Percentiles rank a stretch among this genome's conserved stretches.
Conservation (phyloP, 2,329 filamentous ascomycete species). For the Coniochaeta sp. region DNA sequence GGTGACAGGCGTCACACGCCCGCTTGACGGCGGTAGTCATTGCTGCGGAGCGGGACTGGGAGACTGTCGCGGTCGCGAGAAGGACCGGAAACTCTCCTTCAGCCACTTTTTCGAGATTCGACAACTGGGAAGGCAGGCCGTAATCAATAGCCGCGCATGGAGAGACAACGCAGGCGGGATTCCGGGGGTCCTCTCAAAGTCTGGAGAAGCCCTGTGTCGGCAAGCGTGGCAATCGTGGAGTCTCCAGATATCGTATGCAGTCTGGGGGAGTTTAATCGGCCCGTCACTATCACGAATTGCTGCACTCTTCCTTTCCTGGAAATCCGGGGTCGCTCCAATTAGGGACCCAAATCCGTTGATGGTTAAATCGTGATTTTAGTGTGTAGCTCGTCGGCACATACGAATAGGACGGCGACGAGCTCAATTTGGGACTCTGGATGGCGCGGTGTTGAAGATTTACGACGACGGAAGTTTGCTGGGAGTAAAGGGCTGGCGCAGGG, state of each 20-base stretch:
- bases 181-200: neutral
- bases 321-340: neutral
- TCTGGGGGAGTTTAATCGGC: slow-evolving; percentile 5
- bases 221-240: slow-evolving; percentile 4
- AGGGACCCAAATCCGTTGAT: neutral
- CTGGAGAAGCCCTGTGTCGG: slow-evolving; percentile 2
- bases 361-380: neutral
- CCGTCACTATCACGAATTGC: slow-evolving; percentile 1
- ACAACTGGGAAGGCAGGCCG: neutral
- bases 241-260: slow-evolving; percentile 5
- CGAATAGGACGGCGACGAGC: neutral
- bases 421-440: neutral
- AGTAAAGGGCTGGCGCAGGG: neutral
- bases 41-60: slow-evolving; percentile 7
- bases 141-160: slow-evolving; percentile 1
- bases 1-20: slow-evolving; percentile 68
- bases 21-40: slow-evolving; percentile 50
- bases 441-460: neutral
- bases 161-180: neutral
- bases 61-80: neutral
- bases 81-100: neutral
- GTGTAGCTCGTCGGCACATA: neutral
- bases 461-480: neutral
- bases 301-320: neutral
- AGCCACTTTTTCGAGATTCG: slow-evolving; percentile 5